Percentiles rank a stretch among this genome's conserved stretches.
Conservation (phyloP, 345 rosid species). For the Linum lewisii region DNA sequence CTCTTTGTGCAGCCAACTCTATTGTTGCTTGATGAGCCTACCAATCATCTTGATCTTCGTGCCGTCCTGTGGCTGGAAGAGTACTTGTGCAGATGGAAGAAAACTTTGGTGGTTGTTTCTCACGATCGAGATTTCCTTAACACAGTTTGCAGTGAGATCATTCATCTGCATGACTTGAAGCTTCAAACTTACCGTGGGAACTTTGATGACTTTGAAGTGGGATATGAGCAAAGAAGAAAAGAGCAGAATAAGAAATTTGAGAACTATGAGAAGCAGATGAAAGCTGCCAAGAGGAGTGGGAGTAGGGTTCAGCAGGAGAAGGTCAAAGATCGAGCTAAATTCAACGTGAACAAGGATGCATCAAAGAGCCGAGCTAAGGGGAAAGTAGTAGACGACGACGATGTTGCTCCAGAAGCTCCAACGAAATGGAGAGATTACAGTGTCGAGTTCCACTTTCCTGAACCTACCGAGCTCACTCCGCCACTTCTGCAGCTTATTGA, state of each 20-base stretch:
- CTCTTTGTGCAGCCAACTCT: conserved; percentile 93
- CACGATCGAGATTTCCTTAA: conserved; percentile 96
- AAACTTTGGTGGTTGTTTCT: conserved; percentile 87
- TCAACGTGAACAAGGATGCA: conserved; percentile 62
- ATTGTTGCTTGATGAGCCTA: conserved; percentile 83
- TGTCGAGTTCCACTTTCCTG: conserved; percentile 93
- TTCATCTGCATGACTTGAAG: conserved; percentile 80
- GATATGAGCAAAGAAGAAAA: conserved; percentile 84
- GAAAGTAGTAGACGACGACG: conserved; percentile 69
- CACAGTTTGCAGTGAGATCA: conserved; percentile 77
- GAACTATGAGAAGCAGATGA: conserved; percentile 64
- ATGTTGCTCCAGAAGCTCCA: conserved; percentile 59
- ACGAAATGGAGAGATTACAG: conserved; percentile 87
- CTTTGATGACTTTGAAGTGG: conserved; percentile 72
- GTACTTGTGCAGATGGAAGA: conserved; percentile 83
- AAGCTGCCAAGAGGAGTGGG: conserved; percentile 80
- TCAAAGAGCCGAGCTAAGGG: conserved; percentile 69
- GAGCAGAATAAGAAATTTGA: conserved; percentile 84
- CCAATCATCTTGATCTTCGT: conserved; percentile 92
- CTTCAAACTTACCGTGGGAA: conserved; percentile 83
- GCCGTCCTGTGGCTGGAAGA: conserved; percentile 97
- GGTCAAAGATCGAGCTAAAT: conserved; percentile 78
- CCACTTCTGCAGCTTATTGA: conserved; percentile 86
- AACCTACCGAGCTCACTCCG: conserved; percentile 89
- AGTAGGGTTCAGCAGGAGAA: conserved; percentile 75